These are phyloP conservation scores for Croton setiger DNA, from an alignment of 441 rosid species.

Conservation along the genomic window DNA sequence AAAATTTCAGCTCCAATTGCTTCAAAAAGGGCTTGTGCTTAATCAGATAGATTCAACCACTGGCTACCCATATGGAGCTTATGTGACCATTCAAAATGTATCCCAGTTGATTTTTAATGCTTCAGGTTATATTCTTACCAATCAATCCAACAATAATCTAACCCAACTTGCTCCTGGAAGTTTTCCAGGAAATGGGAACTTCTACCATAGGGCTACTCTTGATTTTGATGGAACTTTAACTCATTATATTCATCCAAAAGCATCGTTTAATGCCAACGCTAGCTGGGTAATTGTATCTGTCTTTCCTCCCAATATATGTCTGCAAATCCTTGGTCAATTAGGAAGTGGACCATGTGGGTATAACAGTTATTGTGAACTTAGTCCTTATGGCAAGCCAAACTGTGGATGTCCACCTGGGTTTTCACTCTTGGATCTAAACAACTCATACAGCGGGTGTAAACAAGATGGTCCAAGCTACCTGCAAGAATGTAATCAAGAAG, in stretches of 20 bases:
- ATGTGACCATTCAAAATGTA: background rate
- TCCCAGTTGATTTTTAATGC: constrained; percentile 21
- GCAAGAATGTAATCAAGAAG: background rate
- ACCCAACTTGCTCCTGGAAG: no score
- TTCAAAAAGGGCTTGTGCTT: constrained; percentile 20
- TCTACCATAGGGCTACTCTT: constrained; percentile 37
- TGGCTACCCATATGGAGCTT: background rate
- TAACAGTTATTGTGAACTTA: constrained; percentile 34
- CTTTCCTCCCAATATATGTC: constrained; percentile 33
- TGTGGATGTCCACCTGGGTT: constrained; percentile 38
- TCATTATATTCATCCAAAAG: constrained; percentile 30
- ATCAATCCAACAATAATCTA: no score
- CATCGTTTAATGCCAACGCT: background rate
- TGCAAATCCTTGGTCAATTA: background rate
- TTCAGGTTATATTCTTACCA: constrained; percentile 21
- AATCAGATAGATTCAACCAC: constrained; percentile 6
- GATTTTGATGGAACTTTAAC: constrained; percentile 39
- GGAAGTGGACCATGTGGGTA: constrained; percentile 43
- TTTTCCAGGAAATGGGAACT: background rate
- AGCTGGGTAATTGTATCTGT: background rate
- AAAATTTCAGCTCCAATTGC: constrained; percentile 31
- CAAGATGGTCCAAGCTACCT: constrained; percentile 14
- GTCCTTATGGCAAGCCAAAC: constrained; percentile 21
- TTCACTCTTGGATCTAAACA: constrained; percentile 21
- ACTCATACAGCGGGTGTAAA: constrained; percentile 32